Conservation (phyloP, 768 basidiomycete species). For the Chiua virens region DNA sequence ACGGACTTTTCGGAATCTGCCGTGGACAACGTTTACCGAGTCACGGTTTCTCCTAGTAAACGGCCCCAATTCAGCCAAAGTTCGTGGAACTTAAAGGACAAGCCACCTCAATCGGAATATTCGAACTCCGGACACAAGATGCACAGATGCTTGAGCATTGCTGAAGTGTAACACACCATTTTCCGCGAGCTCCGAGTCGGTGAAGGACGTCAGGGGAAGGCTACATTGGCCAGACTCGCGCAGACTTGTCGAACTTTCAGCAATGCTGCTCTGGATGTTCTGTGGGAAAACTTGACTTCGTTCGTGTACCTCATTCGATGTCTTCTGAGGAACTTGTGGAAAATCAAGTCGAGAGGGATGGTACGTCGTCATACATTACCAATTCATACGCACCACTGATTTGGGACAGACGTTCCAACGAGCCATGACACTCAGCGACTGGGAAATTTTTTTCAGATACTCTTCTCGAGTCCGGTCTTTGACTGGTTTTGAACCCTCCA, state of each 20-base stretch:
- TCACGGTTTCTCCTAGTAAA: too few species aligned
- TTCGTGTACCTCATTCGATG: constrained; percentile 21
- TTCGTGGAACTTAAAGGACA: too few species aligned
- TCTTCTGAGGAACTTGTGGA: constrained; percentile 31
- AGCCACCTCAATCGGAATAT: too few species aligned
- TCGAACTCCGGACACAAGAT: constrained; percentile 5
- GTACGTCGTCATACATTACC: constrained; percentile 5
- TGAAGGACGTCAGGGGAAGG: neutral
- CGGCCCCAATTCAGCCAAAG: too few species aligned
- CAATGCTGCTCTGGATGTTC: constrained; percentile 20
- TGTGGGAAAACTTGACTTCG: constrained; percentile 24
- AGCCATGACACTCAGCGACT: constrained; percentile 27
- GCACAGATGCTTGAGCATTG: constrained; percentile 27
- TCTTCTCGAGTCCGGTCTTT: constrained; percentile 21
- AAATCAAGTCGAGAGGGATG: neutral
- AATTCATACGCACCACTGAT: constrained; percentile 5
- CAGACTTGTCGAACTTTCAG: constrained; percentile 27
- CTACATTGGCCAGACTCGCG: constrained; percentile 23
- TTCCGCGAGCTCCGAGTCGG: constrained; percentile 22
- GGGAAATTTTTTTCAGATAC: constrained; percentile 30
- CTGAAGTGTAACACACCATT: constrained; percentile 26
- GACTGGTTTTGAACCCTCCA: constrained; percentile 1
- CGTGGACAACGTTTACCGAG: too few species aligned
- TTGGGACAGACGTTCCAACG: constrained; percentile 21
- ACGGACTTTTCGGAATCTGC: too few species aligned